phyloP scores from a whole-genome alignment of 345 rosid genomes.

The Camelina hispida region DNA sequence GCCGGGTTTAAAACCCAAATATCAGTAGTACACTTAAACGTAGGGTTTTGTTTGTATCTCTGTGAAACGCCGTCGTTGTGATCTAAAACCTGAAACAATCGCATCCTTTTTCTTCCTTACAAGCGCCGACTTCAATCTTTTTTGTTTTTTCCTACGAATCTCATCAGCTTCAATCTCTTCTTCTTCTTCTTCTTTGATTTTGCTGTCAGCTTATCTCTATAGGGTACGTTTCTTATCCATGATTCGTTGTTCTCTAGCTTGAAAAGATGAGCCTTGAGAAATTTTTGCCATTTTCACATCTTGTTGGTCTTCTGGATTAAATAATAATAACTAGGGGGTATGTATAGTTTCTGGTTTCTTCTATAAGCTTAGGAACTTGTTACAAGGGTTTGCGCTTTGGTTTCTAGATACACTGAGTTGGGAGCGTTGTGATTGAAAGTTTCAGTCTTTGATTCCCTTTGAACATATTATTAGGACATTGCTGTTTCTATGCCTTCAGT shows the following conservation, averaged over 20 bases:
- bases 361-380: background rate
- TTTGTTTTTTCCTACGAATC: background rate
- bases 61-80: background rate
- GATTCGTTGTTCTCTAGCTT: background rate
- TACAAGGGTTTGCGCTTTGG: background rate
- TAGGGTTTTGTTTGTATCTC: too few relatives aligned
- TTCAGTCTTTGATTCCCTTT: background rate
- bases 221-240: background rate
- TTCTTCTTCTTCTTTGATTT: background rate
- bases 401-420: background rate
- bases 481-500: slow-evolving; percentile 11
- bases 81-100: background rate
- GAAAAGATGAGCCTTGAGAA: background rate
- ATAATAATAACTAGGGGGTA: background rate
- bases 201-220: background rate
- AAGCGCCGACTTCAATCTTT: background rate
- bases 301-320: background rate
- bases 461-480: background rate
- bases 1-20: too few relatives aligned
- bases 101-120: background rate
- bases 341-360: background rate
- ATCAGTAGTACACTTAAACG: too few relatives aligned
- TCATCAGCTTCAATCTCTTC: background rate
- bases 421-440: background rate
- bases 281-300: background rate